Evolutionary conservation across 2,329 filamentous ascomycete genomes (phyloP).

Genomic region (Clonostachys chloroleuca): DNA sequence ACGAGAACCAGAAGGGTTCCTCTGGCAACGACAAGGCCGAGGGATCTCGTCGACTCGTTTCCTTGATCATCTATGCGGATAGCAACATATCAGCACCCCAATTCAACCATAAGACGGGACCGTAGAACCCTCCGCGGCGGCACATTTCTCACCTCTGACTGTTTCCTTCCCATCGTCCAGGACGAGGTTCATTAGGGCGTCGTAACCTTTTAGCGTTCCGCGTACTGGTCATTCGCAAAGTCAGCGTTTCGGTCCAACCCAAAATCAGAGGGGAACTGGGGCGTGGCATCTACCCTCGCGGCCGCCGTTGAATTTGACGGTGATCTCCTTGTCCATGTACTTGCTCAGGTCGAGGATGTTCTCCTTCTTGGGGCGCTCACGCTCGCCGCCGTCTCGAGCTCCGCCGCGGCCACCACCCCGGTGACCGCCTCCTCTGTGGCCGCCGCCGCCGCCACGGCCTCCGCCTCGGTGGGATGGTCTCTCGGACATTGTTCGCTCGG

Average conservation of each 20-base stretch:
- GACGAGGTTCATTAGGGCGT: conserved; percentile 97
- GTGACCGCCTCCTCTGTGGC: conserved; percentile 36
- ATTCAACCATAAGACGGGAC: background rate
- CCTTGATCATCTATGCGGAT: conserved; percentile 75
- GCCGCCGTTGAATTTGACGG: conserved; percentile 94
- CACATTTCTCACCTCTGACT: conserved; percentile 62
- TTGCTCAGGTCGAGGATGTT: conserved; percentile 94
- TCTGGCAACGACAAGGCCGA: conserved; percentile 84
- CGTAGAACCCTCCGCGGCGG: conserved; percentile 9
- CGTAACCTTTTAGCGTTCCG: conserved; percentile 89
- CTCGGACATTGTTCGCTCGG: conserved; percentile 38
- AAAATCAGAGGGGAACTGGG: background rate
- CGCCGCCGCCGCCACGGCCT: conserved; percentile 30
- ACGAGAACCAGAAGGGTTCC: conserved; percentile 91
- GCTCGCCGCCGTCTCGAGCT: conserved; percentile 33
- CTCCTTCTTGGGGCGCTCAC: conserved; percentile 91
- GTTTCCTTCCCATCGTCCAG: conserved; percentile 90
- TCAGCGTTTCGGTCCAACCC: conserved; percentile 1
- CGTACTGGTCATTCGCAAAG: conserved; percentile 44
- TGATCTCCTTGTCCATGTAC: conserved; percentile 96
- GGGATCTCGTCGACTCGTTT: conserved; percentile 74
- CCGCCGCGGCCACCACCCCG: conserved; percentile 39
- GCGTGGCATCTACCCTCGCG: conserved; percentile 63
- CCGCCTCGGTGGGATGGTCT: conserved; percentile 38
- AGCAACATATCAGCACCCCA: background rate